Evolutionary conservation across 208 protist genomes (phyloP), one percentile per base, ranked within the genome.

Genomic region (Acanthamoeba lugdunensis): DNA sequence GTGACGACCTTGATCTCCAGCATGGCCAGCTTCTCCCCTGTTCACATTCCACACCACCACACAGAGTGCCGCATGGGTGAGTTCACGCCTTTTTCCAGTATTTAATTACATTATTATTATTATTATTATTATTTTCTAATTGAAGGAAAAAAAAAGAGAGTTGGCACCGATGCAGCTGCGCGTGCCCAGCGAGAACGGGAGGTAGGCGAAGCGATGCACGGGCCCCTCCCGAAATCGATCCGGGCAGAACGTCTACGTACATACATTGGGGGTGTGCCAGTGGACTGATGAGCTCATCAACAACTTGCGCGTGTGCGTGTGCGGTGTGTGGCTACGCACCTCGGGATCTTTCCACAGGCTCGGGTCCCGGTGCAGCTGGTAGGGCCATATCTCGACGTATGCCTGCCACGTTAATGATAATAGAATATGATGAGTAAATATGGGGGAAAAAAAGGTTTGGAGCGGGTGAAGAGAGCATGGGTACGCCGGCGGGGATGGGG

Each of bases 371-470:
- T 90, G 85, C 58, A 90, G 16, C 37, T 90, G 85, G 37, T 73
- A 90, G 18, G 85, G 85, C 85, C 85, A 90, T 3, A 90, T 90
- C 61, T 90, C 85, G 58, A 90, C 85, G 21, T 75, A 90, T 4
- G 85, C 33, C 85, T 90, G 6, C 23, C 9, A 88, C 7, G 37
- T n/a, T 4, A 11, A 54, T 52, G 14, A 82, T 52, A 37, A 48
- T 25, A 52, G 52, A 54, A 54, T 54, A 28, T 16, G 41, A 41
- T 11, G 73, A 28, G 18, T 21, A 50, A 18, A 82, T 41, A 82
- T n/a, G n/a, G n/a, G n/a, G n/a, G n/a, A n/a, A n/a, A n/a, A n/a
- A n/a, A n/a, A n/a, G n/a, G n/a, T 14, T 1, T 2, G 3, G 21
- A 8, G 25, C 33, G 25, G 21, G 63, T 21, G 48, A 4, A 18